A percentile compares a stretch with the other conserved stretches of the same genome.
These are phyloP conservation scores for Actinomortierella ambigua DNA, from an alignment of 371 early-diverging fungal species.

Conservation along the genomic window DNA sequence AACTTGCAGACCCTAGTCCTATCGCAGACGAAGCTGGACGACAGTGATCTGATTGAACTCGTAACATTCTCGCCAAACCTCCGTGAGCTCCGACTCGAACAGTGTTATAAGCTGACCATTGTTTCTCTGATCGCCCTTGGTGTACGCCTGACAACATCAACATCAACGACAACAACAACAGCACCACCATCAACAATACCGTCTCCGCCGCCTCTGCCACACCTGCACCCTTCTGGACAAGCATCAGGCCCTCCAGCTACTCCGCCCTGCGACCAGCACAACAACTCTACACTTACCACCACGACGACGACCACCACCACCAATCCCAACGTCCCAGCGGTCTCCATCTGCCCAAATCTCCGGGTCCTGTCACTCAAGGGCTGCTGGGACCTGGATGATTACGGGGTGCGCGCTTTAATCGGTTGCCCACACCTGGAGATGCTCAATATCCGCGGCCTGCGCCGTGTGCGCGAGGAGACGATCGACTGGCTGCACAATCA, in stretches of 20 bases:
- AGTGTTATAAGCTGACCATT: constrained; percentile 28
- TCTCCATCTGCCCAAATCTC: constrained; percentile 14
- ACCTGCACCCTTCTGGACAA: not conserved
- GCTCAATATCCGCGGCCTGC: constrained; percentile 34
- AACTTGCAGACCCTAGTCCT: constrained; percentile 11
- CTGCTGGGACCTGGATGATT: constrained; percentile 30
- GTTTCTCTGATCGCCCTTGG: constrained; percentile 24
- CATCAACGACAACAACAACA: not conserved
- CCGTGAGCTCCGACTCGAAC: constrained; percentile 32
- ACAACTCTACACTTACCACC: not conserved
- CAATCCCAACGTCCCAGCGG: not conserved
- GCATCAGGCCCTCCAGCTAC: not conserved
- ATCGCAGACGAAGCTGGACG: constrained; percentile 14
- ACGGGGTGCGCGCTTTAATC: constrained; percentile 19
- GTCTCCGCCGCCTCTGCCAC: not conserved
- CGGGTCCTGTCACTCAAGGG: constrained; percentile 20
- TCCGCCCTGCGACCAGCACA: not conserved
- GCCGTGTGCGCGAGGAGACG: constrained; percentile 23
- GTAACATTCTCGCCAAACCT: constrained; percentile 18
- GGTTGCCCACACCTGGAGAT: constrained; percentile 33
- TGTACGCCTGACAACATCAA: not conserved
- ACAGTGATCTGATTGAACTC: constrained; percentile 20
- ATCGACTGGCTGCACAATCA: constrained; percentile 35
- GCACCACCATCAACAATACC: not conserved
- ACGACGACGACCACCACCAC: no score